These are phyloP conservation scores for Lantana camara DNA, from an alignment of 257 asterid species.

Conservation along the genomic window DNA sequence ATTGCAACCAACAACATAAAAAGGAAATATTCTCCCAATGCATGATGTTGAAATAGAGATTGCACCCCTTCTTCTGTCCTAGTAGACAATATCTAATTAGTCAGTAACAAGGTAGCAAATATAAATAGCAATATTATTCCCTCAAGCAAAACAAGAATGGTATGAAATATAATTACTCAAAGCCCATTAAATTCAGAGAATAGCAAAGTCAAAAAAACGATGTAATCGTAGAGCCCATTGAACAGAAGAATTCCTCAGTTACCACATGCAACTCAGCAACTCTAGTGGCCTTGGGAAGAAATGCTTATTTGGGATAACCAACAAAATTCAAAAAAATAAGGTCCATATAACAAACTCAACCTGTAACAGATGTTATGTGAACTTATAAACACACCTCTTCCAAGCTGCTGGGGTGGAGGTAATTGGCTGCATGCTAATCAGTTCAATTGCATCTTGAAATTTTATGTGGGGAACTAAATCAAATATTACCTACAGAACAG, in stretches of 20 bases:
- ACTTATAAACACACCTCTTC: constrained; percentile 66
- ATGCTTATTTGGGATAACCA: constrained; percentile 10
- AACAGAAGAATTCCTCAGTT: constrained; percentile 5
- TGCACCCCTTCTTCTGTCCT: constrained; percentile 17
- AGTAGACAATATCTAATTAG: constrained; percentile 12
- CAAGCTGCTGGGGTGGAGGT: constrained; percentile 91
- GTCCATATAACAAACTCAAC: constrained; percentile 9
- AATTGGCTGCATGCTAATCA: constrained; percentile 97
- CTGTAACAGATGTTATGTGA: constrained; percentile 13
- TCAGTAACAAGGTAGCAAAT: constrained; percentile 3
- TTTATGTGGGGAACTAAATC: constrained; percentile 93
- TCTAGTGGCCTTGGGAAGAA: constrained; percentile 18
- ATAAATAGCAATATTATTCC: constrained; percentile 20
- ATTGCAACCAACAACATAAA: constrained; percentile 7
- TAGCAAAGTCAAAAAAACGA: neutral
- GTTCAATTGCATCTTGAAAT: constrained; percentile 90
- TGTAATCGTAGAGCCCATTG: constrained; percentile 13
- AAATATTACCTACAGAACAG: constrained; percentile 70
- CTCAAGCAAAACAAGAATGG: constrained; percentile 13
- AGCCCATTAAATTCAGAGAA: constrained; percentile 6
- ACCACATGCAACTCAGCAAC: constrained; percentile 24
- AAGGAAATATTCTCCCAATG: constrained; percentile 21
- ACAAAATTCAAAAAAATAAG: constrained; percentile 13
- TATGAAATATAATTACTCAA: neutral
- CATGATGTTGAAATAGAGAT: constrained; percentile 20